A percentile compares a stretch with the other conserved stretches of the same genome.
Evolutionary conservation across 2,329 filamentous ascomycete genomes (phyloP).

Genomic region (Aspergillus alliaceus): DNA sequence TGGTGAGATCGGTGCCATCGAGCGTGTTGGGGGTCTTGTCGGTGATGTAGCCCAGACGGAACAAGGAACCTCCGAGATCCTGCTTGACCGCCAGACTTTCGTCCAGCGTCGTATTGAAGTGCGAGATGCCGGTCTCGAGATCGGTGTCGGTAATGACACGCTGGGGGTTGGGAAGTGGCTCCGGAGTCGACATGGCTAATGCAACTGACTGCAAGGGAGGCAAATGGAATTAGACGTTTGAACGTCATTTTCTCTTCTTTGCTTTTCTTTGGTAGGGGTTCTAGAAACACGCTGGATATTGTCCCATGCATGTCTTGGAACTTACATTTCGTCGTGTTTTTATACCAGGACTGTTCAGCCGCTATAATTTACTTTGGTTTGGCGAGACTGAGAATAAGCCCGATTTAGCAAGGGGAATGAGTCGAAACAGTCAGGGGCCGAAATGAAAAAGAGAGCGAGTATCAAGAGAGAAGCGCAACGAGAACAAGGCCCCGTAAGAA

Average conservation of each 20-base stretch:
- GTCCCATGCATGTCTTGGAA: background rate
- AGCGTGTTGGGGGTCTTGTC: conserved; percentile 6
- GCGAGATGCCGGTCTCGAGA: conserved; percentile 4
- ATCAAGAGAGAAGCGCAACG: too few species aligned
- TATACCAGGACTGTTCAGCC: conserved; percentile 1
- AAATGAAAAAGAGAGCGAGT: background rate
- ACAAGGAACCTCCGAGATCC: conserved; percentile 4
- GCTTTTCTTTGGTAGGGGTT: background rate
- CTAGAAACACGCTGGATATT: conserved; percentile 1
- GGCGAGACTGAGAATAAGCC: background rate
- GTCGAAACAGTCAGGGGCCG: background rate
- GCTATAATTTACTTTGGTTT: conserved; percentile 1
- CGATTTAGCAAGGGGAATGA: too few species aligned
- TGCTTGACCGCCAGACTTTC: conserved; percentile 4
- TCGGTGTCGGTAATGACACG: conserved; percentile 4
- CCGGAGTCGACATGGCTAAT: conserved; percentile 6
- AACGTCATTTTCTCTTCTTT: conserved; percentile 1
- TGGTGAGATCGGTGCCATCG: conserved; percentile 4
- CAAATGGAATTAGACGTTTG: conserved; percentile 1
- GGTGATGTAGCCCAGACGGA: conserved; percentile 4
- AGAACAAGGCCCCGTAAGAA: too few species aligned
- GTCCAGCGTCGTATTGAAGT: conserved; percentile 1
- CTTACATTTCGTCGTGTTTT: conserved; percentile 2
- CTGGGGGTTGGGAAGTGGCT: conserved; percentile 3
- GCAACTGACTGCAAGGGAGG: conserved; percentile 3